Evolutionary conservation across 176 grass and related monocot genomes (phyloP), one percentile per base, ranked within the genome.

Genomic region (Musa acuminata): DNA sequence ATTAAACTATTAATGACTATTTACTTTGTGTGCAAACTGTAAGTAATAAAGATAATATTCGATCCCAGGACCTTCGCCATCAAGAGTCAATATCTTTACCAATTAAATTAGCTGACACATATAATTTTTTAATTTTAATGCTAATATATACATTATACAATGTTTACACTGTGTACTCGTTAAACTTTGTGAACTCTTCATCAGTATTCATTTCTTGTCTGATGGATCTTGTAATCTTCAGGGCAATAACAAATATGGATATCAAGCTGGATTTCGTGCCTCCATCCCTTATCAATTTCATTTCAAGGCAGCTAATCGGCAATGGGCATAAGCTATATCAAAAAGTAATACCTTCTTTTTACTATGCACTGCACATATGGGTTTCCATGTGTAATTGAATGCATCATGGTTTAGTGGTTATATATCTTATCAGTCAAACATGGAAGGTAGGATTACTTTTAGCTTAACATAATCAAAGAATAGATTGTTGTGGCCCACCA

Each of bases 181-280:
- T 43, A 43, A 43, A 43, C 35, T 43, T 29, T 43, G 3, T 43
- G 3, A 43, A 43, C 4, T 43, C 35, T 5, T 43, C 35, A 43
- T 43, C 35, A 43, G 35, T 43, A 43, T 43, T 6, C 35, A 43
- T 43, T 43, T 43, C 35, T 43, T 43, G 35, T 43, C 35, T 43
- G 35, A 43, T 43, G 35, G 35, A 43, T 43, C 35, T 43, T 43
- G 35, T 43, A 43, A 43, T 43, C 24, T 91, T 82, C 86, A 98
- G 95, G 95, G 80, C 67, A 82, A 83, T 91, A 79, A 86, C 85
- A 82, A 98, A 94, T 94, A 79, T 93, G 90, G 95, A 98, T 81
- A 87, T 98, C 75, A 98, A 98, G 60, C 66, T 98, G 76, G 95
- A 98, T 74, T 98, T 98, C 58, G 90, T 94, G 52, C 95, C 95